Evolutionary conservation across 805 yeast species (phyloP).

Genomic region (Wickerhamiella cacticola): DNA sequence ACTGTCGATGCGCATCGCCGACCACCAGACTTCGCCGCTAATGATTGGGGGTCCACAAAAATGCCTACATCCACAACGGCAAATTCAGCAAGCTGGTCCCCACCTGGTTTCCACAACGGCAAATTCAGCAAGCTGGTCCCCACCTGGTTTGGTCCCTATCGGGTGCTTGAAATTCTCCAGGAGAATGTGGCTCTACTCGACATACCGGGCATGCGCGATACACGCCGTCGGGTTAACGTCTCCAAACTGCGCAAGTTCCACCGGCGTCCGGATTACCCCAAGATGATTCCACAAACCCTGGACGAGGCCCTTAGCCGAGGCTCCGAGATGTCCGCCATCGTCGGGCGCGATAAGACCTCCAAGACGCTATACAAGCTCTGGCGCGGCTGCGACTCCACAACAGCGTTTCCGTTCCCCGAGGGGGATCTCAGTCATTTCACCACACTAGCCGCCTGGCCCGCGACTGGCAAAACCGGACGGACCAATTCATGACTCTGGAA

Average conservation of each 20-base stretch:
- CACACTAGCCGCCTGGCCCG: too few species aligned
- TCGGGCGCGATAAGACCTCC: background rate
- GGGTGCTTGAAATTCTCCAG: background rate
- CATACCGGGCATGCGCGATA: background rate
- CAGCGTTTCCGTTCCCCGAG: too few species aligned
- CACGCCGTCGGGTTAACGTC: background rate
- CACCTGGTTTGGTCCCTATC: background rate
- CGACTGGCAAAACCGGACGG: too few species aligned
- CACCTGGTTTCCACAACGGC: conserved; percentile 1
- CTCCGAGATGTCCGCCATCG: background rate
- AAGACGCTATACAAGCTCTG: too few species aligned
- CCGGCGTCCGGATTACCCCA: background rate
- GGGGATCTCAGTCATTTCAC: too few species aligned
- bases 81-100: background rate
- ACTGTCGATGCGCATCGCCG: too few species aligned
- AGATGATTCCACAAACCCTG: background rate
- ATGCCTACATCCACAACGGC: too few species aligned
- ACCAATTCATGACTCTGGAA: too few species aligned
- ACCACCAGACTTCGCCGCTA: too few species aligned
- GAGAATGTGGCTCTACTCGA: background rate
- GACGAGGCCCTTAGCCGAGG: background rate
- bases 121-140: background rate
- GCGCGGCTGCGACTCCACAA: too few species aligned
- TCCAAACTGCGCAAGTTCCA: background rate
- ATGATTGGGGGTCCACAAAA: too few species aligned